Evolutionary conservation across 108 stramenopile genomes (phyloP), one percentile per base, ranked within the genome.

Genomic region (Conticribra guillardii): DNA sequence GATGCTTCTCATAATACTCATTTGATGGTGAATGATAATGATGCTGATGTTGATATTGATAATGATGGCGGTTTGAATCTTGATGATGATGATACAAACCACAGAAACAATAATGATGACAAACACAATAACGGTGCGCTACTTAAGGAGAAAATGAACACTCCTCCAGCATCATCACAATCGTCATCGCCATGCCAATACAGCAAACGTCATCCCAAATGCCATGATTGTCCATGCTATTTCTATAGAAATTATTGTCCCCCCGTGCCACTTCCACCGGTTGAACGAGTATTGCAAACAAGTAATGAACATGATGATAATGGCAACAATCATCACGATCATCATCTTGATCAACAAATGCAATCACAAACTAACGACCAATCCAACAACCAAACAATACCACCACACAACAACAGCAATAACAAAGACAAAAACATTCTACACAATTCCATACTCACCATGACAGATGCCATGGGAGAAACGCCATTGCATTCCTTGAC

Each of bases 401-500:
- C 28, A 24, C 23, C 23, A 11, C 1, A 46, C 2, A 29, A 45
- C 53, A 61, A 57, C 11, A 30, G 11, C 4, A 17, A 17, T 1
- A 4, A 29, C 19, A 19, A 2, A 29, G 15, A 2, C 1, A 32
- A 0, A 19, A 44, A 24, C 19, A 52, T 63, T 31, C 29, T 49
- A 30, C 74, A 76, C 32, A 62, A 44, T 21, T 76, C 74, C 4
- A 60, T 54, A 15, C 67, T 76, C 4, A 76, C 74, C 37, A 76
- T 76, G 52, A 54, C 74, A 3, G 74, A 76, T 62, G 67, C 26
- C 18, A 52, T 63, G 52, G 74, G 74, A 4, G 67, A 34, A 48
- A 76, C 67, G 18, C 67, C 74, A n/a, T 41, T 76, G 17, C 74
- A 76, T 63, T 29, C 41, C 4, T 49, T 76, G 28, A 54, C 53